These are phyloP conservation scores for Colletotrichum lentis DNA, from an alignment of 2,329 filamentous ascomycete species.

Conservation along the genomic window DNA sequence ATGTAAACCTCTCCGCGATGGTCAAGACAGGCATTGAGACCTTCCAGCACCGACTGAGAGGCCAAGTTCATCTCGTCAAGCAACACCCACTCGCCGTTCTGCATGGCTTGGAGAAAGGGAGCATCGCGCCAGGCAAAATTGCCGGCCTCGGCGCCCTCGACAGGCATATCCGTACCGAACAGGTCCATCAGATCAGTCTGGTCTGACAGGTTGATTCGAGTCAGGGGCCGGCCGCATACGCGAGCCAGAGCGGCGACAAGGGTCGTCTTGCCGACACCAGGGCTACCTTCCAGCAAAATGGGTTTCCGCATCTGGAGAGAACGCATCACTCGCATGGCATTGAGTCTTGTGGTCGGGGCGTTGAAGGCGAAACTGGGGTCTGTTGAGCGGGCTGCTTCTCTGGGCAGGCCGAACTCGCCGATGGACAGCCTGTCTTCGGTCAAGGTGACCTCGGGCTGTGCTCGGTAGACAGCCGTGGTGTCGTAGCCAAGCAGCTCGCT, in stretches of 20 bases:
- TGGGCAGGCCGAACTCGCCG: constrained; percentile 76
- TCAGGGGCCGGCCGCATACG: constrained; percentile 81
- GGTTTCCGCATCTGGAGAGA: constrained; percentile 90
- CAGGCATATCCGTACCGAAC: constrained; percentile 94
- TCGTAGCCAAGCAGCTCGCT: constrained; percentile 71
- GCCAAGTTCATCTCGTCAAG: constrained; percentile 99
- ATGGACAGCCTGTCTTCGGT: constrained; percentile 66
- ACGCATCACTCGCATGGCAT: constrained; percentile 88
- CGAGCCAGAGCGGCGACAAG: constrained; percentile 85
- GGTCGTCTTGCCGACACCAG: constrained; percentile 98
- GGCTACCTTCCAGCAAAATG: constrained; percentile 92
- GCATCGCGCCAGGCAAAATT: constrained; percentile 96
- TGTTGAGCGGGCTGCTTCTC: constrained; percentile 56
- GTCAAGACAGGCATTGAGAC: constrained; percentile 94
- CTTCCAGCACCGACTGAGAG: constrained; percentile 95
- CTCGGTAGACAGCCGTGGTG: constrained; percentile 70
- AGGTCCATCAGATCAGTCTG: constrained; percentile 98
- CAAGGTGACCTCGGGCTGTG: constrained; percentile 66
- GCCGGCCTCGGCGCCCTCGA: constrained; percentile 90
- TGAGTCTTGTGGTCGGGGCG: constrained; percentile 87
- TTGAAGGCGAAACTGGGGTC: constrained; percentile 78
- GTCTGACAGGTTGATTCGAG: constrained; percentile 95
- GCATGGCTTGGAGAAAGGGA: constrained; percentile 95
- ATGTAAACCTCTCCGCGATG: constrained; percentile 96
- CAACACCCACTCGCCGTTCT: constrained; percentile 94